Base-by-base conservation (phyloP, 2,329 filamentous ascomycete species). In the Alternaria solani region DNA sequence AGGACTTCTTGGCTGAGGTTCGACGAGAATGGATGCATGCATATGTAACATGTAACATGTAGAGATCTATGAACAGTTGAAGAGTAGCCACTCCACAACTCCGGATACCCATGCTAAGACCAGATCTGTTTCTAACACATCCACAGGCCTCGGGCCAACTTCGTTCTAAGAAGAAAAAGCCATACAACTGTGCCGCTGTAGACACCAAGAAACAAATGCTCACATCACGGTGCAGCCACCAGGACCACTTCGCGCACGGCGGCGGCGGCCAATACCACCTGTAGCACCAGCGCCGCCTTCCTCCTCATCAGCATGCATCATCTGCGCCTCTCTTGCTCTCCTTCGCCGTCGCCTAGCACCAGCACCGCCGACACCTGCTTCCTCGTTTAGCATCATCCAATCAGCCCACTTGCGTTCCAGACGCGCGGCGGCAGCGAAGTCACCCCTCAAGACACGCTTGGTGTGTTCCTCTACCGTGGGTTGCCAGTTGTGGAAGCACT, bases 401-500 rank as follows among this genome's bases (percentile, higher is more conserved):
- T 96, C 91, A 0, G 91, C 90, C 94, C 94, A 98, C 76, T 94
- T 96, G 65, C 89, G 86, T 82, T 97, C 94, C 20, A 98, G 83
- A n/a, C 92, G 84, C 38, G 84, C 85, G 0, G 95, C 95, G 1
- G 91, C 85, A 0, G 84, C 82, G 59, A 93, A 86, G 63, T 97
- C 91, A 7, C 92, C 92, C 5, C 87, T 84, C 52, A 96, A 78
- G 0, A 97, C 92, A 4, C 94, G 88, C 80, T 94, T 94, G 54
- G 89, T 93, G 78, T 98, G 94, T 77, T 97, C 93, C 67, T 97
- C 91, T 5, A 97, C 93, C 0, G 93, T 97, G 81, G 92, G 92
- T 80, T 98, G 94, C 87, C 92, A 97, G 42, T 91, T 93, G 77
- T 96, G 96, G 81, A 94, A 98, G 79, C 93, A 96, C 78, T 97